Evolutionary conservation across 2,329 filamentous ascomycete species (phyloP).

Genomic region (Geosmithia morbida): DNA sequence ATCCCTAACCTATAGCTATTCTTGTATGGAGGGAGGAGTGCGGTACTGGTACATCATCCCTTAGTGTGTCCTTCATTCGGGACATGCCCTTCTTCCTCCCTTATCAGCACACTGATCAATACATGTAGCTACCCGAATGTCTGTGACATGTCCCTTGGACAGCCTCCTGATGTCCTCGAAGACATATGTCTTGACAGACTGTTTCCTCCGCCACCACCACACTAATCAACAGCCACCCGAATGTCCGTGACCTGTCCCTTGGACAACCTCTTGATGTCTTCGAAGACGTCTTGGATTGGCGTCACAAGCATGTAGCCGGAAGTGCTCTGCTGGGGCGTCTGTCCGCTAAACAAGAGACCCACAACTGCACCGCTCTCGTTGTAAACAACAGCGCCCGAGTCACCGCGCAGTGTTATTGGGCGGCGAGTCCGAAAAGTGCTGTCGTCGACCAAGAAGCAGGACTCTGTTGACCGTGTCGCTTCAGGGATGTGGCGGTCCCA

Average conservation of each 20-base stretch:
- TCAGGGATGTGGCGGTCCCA: not conserved
- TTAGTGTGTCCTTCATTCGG: no score
- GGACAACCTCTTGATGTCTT: constrained; percentile 1
- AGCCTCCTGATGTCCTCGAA: no score
- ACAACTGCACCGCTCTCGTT: not conserved
- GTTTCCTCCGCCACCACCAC: no score
- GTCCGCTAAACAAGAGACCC: not conserved
- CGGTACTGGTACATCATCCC: no score
- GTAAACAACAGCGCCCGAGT: not conserved
- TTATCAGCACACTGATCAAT: no score
- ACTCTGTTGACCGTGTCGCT: not conserved
- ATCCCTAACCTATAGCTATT: no score
- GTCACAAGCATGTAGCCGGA: not conserved
- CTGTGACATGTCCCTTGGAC: no score
- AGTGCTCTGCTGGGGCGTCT: not conserved
- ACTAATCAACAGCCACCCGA: not conserved
- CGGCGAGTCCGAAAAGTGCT: no score
- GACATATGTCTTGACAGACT: no score
- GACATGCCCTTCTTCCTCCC: no score
- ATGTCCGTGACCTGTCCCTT: not conserved
- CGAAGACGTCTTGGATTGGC: constrained; percentile 1
- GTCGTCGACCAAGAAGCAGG: not conserved
- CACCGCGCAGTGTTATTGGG: not conserved
- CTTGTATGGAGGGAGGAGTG: no score
- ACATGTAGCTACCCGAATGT: no score